Evolutionary conservation across 768 basidiomycete genomes (phyloP).

Genomic region (Cyathus striatus): DNA sequence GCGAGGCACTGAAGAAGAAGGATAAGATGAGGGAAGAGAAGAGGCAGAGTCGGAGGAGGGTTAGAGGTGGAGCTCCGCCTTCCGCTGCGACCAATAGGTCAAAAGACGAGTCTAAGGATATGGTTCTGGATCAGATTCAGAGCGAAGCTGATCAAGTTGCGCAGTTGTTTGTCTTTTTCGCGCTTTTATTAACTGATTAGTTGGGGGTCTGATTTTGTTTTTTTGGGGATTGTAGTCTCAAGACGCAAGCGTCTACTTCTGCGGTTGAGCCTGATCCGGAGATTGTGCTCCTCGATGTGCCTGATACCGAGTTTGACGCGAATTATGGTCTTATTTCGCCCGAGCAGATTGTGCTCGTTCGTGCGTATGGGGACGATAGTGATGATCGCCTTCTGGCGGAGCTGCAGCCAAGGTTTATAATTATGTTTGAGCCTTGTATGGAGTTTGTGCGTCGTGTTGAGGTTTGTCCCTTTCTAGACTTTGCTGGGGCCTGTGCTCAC

Average conservation of each 20-base stretch:
- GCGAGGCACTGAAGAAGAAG: constrained; percentile 76
- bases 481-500: too few species aligned
- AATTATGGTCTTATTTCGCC: constrained; percentile 77
- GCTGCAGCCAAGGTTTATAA: constrained; percentile 84
- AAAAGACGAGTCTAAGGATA: constrained; percentile 5
- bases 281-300: constrained; percentile 21
- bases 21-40: constrained; percentile 59
- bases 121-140: constrained; percentile 20
- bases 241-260: too few species aligned
- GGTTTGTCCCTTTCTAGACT: too few species aligned
- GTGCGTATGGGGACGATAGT: constrained; percentile 87
- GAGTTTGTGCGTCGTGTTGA: constrained; percentile 92
- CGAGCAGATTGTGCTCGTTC: constrained; percentile 78
- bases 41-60: constrained; percentile 59
- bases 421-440: constrained; percentile 94
- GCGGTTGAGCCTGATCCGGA: too few species aligned
- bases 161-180: constrained; percentile 43
- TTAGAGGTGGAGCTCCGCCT: constrained; percentile 68
- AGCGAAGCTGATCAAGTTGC: constrained; percentile 52
- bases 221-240: constrained; percentile 19
- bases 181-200: not conserved
- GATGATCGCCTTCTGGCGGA: constrained; percentile 89
- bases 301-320: constrained; percentile 61
- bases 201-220: not conserved
- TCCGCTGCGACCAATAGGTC: constrained; percentile 12